Evolutionary conservation across 345 rosid genomes (phyloP).

Genomic region (Euphorbia tirucalli): DNA sequence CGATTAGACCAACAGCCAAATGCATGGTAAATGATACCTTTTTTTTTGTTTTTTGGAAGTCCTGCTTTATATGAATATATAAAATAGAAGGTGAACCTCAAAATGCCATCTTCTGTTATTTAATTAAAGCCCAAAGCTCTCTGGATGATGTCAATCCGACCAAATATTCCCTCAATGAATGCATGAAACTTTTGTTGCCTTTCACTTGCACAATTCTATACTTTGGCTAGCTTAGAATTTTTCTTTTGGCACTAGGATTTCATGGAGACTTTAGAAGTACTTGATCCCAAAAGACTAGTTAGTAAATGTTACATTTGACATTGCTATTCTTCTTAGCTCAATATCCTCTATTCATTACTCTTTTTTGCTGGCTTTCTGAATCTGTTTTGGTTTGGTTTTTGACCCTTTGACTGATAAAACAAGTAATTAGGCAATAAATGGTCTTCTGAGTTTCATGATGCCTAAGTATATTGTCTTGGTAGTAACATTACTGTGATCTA

Average conservation of each 20-base stretch:
- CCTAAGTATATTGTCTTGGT: constrained; percentile 5
- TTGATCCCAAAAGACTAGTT: background rate
- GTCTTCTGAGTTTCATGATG: background rate
- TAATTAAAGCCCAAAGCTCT: background rate
- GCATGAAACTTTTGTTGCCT: background rate
- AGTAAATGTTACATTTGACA: background rate
- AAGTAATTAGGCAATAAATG: background rate
- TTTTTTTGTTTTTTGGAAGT: background rate
- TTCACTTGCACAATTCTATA: background rate
- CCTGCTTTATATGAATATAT: background rate
- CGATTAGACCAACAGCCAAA: background rate
- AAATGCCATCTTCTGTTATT: background rate
- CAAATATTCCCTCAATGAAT: background rate
- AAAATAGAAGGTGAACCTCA: background rate
- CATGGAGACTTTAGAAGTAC: background rate
- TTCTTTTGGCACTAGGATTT: background rate
- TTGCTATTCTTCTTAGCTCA: background rate
- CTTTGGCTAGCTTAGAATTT: background rate
- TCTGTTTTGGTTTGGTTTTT: background rate
- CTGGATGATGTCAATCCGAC: background rate
- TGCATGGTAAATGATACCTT: background rate
- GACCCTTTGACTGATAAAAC: background rate
- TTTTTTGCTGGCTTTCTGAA: background rate
- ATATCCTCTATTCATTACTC: background rate
- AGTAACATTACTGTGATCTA: background rate